A percentile compares a stretch with the other conserved stretches of the same genome.
phyloP scores from a whole-genome alignment of 2,329 filamentous ascomycete genomes.

The Xylariaceae sp. region DNA sequence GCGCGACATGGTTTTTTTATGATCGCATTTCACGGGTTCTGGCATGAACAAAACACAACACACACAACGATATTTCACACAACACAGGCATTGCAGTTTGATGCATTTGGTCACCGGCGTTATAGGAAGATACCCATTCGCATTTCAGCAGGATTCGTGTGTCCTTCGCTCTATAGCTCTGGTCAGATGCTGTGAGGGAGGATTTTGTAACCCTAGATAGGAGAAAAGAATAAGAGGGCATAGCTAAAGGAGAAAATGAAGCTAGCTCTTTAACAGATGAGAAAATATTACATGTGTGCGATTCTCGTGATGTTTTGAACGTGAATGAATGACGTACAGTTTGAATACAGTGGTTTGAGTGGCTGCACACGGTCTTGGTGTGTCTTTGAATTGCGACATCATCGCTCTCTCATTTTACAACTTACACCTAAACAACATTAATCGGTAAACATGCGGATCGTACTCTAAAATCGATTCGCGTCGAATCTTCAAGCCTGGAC shows the following conservation, averaged over 20 bases:
- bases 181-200: not conserved
- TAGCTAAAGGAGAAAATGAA: no score
- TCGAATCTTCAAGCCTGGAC: no score
- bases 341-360: not conserved
- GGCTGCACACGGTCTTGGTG: not conserved
- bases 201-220: not conserved
- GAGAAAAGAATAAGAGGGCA: not conserved
- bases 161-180: not conserved
- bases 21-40: slow-evolving; percentile 3
- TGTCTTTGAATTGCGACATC: not conserved
- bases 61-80: not conserved
- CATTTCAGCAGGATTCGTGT: slow-evolving; percentile 11
- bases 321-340: slow-evolving; percentile 3
- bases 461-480: no score
- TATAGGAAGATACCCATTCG: slow-evolving; percentile 22
- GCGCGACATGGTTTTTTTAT: not conserved
- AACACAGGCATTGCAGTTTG: slow-evolving; percentile 4
- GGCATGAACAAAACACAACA: not conserved
- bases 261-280: no score
- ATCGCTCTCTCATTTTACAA: not conserved
- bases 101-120: slow-evolving; percentile 12
- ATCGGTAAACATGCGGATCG: no score
- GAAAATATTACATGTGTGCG: no score
- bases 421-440: no score
- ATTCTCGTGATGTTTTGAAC: not conserved